These are phyloP conservation scores for Solanum okadae DNA, from an alignment of 257 asterid species.

Conservation along the genomic window DNA sequence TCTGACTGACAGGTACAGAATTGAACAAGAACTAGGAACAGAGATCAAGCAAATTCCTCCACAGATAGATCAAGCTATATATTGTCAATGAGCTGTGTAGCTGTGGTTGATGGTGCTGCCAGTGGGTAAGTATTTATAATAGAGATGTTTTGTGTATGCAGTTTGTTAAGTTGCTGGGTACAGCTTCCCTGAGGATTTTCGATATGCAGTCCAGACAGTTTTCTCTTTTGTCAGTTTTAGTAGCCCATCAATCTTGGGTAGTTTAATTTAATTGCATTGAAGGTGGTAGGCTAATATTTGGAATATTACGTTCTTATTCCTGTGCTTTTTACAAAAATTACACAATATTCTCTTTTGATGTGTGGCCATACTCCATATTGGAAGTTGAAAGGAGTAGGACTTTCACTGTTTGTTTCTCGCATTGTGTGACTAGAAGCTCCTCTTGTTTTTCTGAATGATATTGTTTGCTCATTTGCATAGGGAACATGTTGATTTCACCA, in stretches of 20 bases:
- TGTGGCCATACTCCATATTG: not conserved
- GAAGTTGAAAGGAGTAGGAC: not conserved
- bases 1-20: not conserved
- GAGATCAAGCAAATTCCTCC: not conserved
- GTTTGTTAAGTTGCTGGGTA: not conserved
- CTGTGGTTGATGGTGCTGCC: not conserved
- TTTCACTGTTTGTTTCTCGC: not conserved
- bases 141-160: not conserved
- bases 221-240: not conserved
- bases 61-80: not conserved
- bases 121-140: not conserved
- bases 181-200: no score
- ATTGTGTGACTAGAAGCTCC: not conserved
- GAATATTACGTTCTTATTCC: not conserved
- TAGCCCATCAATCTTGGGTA: not conserved
- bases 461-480: not conserved
- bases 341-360: not conserved
- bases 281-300: not conserved
- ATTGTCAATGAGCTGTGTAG: not conserved
- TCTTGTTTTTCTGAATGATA: not conserved
- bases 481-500: not conserved
- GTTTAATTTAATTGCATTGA: not conserved
- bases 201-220: not conserved
- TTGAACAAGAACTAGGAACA: not conserved
- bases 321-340: not conserved